These are phyloP conservation scores for Neurospora sp. DNA, from an alignment of 495 filamentous ascomycete genomes.

Conservation along the genomic window DNA sequence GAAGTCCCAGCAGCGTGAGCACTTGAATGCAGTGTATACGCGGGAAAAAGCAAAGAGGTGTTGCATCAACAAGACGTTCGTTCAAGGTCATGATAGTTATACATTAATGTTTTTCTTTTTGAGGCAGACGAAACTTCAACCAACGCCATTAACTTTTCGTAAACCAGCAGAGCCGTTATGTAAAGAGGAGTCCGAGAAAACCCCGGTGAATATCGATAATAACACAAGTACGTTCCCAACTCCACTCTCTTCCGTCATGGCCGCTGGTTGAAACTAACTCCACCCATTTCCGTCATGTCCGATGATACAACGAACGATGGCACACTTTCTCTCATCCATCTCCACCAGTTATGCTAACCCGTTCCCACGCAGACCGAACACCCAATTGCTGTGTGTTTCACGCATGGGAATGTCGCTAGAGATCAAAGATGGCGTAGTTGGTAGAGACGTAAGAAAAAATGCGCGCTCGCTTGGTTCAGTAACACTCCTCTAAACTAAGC, in stretches of 20 bases:
- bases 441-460: background rate
- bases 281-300: background rate
- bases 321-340: background rate
- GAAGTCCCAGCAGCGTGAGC: background rate
- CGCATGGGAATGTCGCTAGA: background rate
- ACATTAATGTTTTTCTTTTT: background rate
- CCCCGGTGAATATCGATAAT: background rate
- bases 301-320: background rate
- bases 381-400: background rate
- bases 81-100: background rate
- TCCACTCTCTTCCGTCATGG: background rate
- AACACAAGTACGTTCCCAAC: background rate
- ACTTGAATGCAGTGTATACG: no score
- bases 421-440: no score
- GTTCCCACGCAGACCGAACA: background rate
- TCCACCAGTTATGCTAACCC: background rate
- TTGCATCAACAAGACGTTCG: no score
- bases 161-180: no score
- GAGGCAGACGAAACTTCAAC: background rate
- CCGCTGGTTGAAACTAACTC: background rate
- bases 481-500: background rate
- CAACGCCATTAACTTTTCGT: background rate
- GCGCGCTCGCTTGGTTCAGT: background rate
- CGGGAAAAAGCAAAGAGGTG: no score
- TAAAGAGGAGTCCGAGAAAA: background rate